Percentiles rank a stretch among this genome's conserved stretches.
Conservation (phyloP, 768 basidiomycete species). For the Guyanaporus albipodus region DNA sequence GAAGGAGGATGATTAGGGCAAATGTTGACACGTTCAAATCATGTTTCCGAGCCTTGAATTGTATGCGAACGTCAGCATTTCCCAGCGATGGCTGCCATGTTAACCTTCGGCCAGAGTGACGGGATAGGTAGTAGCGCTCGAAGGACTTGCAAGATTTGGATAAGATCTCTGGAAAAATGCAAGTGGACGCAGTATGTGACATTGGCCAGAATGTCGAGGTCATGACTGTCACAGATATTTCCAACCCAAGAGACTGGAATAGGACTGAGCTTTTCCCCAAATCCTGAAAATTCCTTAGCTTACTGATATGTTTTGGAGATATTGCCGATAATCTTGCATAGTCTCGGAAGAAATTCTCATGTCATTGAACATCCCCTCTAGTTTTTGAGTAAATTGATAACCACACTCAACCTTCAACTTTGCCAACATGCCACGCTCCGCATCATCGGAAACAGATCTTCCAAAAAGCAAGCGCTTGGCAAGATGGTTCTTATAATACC, state of each 20-base stretch:
- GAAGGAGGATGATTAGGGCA: conserved; percentile 78
- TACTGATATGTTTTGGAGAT: conserved; percentile 60
- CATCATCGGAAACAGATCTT: conserved; percentile 94
- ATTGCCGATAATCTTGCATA: conserved; percentile 65
- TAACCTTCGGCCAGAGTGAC: conserved; percentile 85
- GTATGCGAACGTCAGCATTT: conserved; percentile 80
- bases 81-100: conserved; percentile 92
- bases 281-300: conserved; percentile 21
- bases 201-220: conserved; percentile 98
- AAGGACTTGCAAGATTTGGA: conserved; percentile 68
- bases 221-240: conserved; percentile 87
- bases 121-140: conserved; percentile 83
- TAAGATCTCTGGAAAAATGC: conserved; percentile 65
- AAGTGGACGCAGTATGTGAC: conserved; percentile 58
- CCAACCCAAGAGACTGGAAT: conserved; percentile 64
- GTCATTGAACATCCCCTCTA: conserved; percentile 99
- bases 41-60: conserved; percentile 76
- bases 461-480: conserved; percentile 85
- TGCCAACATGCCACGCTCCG: conserved; percentile 94
- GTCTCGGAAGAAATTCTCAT: conserved; percentile 86
- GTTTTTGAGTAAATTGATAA: conserved; percentile 93
- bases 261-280: conserved; percentile 8
- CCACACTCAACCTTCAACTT: conserved; percentile 97
- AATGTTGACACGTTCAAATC: conserved; percentile 93
- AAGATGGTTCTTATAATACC: conserved; percentile 95